Evolutionary conservation across 352 stramenopile genomes (phyloP), one percentile per base, ranked within the genome.

Genomic region (Phytopythium ostracodes): DNA sequence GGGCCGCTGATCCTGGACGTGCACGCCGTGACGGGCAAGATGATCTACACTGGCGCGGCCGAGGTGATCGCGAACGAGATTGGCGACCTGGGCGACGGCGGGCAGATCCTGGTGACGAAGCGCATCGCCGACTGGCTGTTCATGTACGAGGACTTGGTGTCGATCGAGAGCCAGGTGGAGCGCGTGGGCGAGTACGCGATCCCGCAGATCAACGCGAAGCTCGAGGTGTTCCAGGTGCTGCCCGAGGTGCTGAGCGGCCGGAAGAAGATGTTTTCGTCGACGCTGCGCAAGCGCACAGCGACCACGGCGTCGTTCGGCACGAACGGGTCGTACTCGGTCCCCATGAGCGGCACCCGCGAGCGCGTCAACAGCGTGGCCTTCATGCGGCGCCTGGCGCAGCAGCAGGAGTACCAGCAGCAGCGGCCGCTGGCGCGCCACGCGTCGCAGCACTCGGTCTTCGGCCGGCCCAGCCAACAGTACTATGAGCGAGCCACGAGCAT

Each of bases 1-100:
- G 71, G 73, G 7, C 54, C 75, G 29, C 65, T 79, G 15, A 62
- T 77, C 36, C 56, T 69, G 38, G 68, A 72, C 22, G 62, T 68
- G 50, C 77, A 86, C 27, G 72, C 74, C 29, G 77, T 86, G 42
- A 86, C 77, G 22, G 65, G 70, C 8, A 81, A 82, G 27, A 78
- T 72, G 25, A 71, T 75, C 7, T 86, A 82, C 58, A 78, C 69
- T 10, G 77, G 76, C 49, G 67, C 74, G 18, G 72, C 72, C 2
- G 75, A 87, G 47, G 70, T 84, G 20, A 82, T 84, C 35, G 75
- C 74, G 25, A 74, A 66, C 33, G 75, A 84, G 38, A 61, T 84
- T n/a, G 71, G 75, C 50, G 75, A 84, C 49, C 53, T 87, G 10
- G 77, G 75, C 49, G 69, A 65, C 60, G 77, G 77, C 31, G 77